A percentile compares a stretch with the other conserved stretches of the same genome.
Evolutionary conservation across 495 filamentous ascomycete genomes (phyloP).

Genomic region (Penicillium canariense): DNA sequence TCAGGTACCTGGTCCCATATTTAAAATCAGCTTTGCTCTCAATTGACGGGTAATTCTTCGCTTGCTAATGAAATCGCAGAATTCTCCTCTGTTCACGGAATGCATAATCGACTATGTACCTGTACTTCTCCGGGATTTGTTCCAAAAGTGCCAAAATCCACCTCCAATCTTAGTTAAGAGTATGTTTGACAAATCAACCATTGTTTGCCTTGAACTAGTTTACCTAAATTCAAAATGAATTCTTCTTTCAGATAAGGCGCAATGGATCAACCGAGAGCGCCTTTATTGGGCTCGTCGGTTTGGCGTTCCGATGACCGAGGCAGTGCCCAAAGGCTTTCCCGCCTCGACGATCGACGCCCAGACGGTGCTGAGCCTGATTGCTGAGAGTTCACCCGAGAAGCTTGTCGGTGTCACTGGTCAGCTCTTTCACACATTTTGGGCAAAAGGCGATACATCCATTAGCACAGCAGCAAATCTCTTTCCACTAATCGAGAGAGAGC

Average conservation of each 20-base stretch:
- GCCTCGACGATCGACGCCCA: conserved; percentile 17
- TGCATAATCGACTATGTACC: conserved; percentile 23
- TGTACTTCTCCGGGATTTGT: conserved; percentile 11
- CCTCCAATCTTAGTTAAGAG: conserved; percentile 21
- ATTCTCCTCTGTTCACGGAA: conserved; percentile 15
- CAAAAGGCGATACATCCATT: conserved; percentile 6
- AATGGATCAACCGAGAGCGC: conserved; percentile 20
- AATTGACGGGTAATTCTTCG: no score
- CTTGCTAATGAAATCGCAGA: conserved; percentile 8
- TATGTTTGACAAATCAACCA: conserved; percentile 1
- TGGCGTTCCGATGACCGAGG: conserved; percentile 15
- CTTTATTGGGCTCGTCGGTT: conserved; percentile 22
- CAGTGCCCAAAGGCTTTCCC: conserved; percentile 21
- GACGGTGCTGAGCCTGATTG: conserved; percentile 6
- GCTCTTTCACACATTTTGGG: conserved; percentile 15
- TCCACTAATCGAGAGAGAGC: conserved; percentile 1
- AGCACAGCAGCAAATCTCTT: conserved; percentile 1
- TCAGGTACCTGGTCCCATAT: no score
- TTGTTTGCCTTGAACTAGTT: no score
- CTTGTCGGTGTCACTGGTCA: neutral
- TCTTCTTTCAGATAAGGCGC: conserved; percentile 17
- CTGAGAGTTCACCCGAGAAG: conserved; percentile 3
- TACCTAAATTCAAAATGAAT: no score
- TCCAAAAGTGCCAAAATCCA: conserved; percentile 16
- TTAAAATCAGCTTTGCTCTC: no score